A percentile compares a stretch with the other conserved stretches of the same genome.
Evolutionary conservation across 305 asterid genomes (phyloP).

Genomic region (Fraxinus xanthoxyloides): DNA sequence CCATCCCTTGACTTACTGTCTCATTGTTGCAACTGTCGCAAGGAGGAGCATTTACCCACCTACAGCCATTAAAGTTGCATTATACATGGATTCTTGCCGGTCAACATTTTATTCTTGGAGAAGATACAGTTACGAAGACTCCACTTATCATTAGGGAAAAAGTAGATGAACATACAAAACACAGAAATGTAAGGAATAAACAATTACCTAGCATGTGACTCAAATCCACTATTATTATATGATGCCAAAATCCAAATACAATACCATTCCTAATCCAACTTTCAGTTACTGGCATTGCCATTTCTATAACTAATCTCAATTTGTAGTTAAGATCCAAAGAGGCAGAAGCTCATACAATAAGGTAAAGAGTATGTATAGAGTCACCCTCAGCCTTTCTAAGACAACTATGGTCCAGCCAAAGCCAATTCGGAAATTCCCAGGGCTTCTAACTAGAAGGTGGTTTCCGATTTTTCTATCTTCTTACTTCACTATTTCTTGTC

Average conservation of each 20-base stretch:
- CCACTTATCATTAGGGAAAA: neutral
- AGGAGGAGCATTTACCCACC: constrained; percentile 96
- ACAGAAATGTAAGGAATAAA: constrained; percentile 11
- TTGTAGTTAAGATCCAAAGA: neutral
- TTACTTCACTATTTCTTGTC: neutral
- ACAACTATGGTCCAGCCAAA: constrained; percentile 10
- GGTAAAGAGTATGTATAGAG: constrained; percentile 4
- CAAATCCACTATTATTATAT: constrained; percentile 2
- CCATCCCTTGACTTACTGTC: constrained; percentile 74
- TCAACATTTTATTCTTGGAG: constrained; percentile 22
- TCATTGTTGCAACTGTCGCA: constrained; percentile 74
- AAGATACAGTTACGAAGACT: neutral
- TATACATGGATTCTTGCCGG: constrained; percentile 3
- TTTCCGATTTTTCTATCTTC: neutral
- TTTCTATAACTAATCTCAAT: constrained; percentile 1
- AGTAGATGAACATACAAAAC: constrained; percentile 17
- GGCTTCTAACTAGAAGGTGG: constrained; percentile 7
- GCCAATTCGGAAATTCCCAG: constrained; percentile 5
- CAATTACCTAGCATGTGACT: neutral
- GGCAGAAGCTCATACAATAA: constrained; percentile 5
- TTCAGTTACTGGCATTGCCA: neutral
- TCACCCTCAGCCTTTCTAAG: constrained; percentile 11
- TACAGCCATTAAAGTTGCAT: constrained; percentile 30
- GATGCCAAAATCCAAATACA: neutral
- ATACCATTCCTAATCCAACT: constrained; percentile 11